These are phyloP conservation scores for Saururus chinensis DNA, from an alignment of 164 flowering plant species.

Conservation along the genomic window DNA sequence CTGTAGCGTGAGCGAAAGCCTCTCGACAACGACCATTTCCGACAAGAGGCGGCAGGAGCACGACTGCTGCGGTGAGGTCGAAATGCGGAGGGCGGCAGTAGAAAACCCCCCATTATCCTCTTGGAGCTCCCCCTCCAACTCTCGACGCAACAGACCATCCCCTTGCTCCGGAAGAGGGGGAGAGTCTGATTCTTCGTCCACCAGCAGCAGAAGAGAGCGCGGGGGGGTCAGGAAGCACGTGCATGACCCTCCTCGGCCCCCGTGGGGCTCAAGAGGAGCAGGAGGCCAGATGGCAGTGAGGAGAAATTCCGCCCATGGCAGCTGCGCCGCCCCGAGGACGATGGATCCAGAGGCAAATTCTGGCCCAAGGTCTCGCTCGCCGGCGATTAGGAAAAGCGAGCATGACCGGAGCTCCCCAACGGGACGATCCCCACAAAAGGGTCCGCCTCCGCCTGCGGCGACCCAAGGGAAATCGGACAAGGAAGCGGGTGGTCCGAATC, in stretches of 20 bases:
- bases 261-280: conserved; percentile 6
- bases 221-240: conserved; percentile 16
- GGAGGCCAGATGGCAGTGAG: background rate
- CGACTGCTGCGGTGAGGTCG: conserved; percentile 19
- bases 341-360: conserved; percentile 32
- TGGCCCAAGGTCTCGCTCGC: conserved; percentile 47
- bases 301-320: background rate
- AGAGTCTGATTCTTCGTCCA: conserved; percentile 23
- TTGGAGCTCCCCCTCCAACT: conserved; percentile 22
- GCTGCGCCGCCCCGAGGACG: background rate
- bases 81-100: conserved; percentile 3
- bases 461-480: conserved; percentile 3
- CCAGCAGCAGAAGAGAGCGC: conserved; percentile 9
- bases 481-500: conserved; percentile 1
- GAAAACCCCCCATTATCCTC: background rate
- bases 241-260: conserved; percentile 21
- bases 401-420: conserved; percentile 20
- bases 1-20: conserved; percentile 35
- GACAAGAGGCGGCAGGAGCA: conserved; percentile 11
- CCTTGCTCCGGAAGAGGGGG: conserved; percentile 9
- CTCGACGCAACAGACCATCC: background rate
- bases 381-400: conserved; percentile 11
- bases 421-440: conserved; percentile 14
- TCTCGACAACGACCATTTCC: conserved; percentile 25
- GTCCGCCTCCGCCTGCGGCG: conserved; percentile 21